Percentiles rank a stretch among this genome's conserved stretches.
Evolutionary conservation across 2,329 filamentous ascomycete species (phyloP).

Genomic region (Fusarium drepaniforme): DNA sequence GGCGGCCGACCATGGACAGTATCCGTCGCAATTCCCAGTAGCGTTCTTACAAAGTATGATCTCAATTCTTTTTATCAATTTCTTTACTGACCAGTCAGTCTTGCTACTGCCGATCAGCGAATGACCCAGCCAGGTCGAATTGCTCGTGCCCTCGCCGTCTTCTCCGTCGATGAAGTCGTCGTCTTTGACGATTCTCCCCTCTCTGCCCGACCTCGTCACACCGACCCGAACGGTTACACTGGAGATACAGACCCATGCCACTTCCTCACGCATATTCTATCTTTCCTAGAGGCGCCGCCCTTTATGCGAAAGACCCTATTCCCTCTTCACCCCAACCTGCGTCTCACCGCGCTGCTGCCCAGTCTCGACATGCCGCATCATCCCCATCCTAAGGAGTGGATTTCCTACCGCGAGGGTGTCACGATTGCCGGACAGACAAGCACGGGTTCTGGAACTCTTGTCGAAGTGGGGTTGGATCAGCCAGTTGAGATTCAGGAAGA

Average conservation of each 20-base stretch:
- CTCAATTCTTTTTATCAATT: too few species aligned
- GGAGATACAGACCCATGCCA: slow-evolving; percentile 81
- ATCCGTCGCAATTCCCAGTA: slow-evolving; percentile 83
- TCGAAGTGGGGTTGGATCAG: slow-evolving; percentile 69
- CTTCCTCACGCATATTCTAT: slow-evolving; percentile 83
- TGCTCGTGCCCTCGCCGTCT: slow-evolving; percentile 84
- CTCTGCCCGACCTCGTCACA: slow-evolving; percentile 58
- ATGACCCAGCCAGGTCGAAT: slow-evolving; percentile 80
- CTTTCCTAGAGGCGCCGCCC: slow-evolving; percentile 86
- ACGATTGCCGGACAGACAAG: slow-evolving; percentile 63
- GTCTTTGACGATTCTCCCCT: slow-evolving; percentile 79
- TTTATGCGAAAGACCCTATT: slow-evolving; percentile 84
- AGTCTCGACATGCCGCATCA: slow-evolving; percentile 90
- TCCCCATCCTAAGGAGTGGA: slow-evolving; percentile 80
- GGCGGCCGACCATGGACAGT: slow-evolving; percentile 78
- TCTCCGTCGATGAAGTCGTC: slow-evolving; percentile 86
- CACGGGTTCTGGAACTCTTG: slow-evolving; percentile 62
- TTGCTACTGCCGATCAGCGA: slow-evolving; percentile 80
- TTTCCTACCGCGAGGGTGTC: slow-evolving; percentile 83
- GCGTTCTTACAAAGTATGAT: slow-evolving; percentile 78
- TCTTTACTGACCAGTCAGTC: slow-evolving; percentile 57
- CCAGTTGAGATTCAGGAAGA: slow-evolving; percentile 67
- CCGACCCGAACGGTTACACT: slow-evolving; percentile 69
- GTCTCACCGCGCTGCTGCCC: slow-evolving; percentile 78
- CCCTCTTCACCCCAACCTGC: slow-evolving; percentile 82